Base-by-base conservation (phyloP, 2,329 filamentous ascomycete genomes). In the Aspergillus pseudotamarii region DNA sequence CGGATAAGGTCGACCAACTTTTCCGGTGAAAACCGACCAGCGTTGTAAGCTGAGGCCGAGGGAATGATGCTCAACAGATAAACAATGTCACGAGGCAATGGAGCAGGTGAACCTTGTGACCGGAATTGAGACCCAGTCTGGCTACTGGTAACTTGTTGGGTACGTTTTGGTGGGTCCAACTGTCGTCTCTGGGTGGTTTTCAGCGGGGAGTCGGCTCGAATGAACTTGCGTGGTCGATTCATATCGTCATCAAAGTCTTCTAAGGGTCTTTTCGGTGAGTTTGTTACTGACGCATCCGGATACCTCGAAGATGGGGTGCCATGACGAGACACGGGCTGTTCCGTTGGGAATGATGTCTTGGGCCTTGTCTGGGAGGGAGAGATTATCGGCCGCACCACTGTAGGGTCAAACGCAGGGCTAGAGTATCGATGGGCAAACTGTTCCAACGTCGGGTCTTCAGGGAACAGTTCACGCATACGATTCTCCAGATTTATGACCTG, bases 401-500 rank as follows among this genome's bases (percentile, higher is more conserved):
- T 90, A 2, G 93, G 93, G 74, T 97, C 91, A 72, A 97, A 98
- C 23, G 84, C 87, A 21, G 88, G 84, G 1, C 85, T 84, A 5
- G 89, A 86, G 77, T 91, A 96, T 38, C 94, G 90, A 63, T 90
- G 87, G 12, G 88, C 85, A 76, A 97, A 98, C 64, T 88, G 88
- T 16, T 84, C 81, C 45, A 97, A 84, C 61, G 87, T 89, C 3
- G 93, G 90, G 71, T 97, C 94, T 63, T 94, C 89, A 0, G 94
- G 94, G 77, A 93, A 99, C n/a, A 97, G 84, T 73, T 97, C 93
- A 26, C 87, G 86, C 93, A 99, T 98, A 54, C 95, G 89, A 71
- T 90, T 90, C 78, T 99, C 96, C 19, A 99, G 84, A 75, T 96
- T 95, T 67, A 89, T 88, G 59, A 99, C 93, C 71, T 98, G 94